A percentile compares a stretch with the other conserved stretches of the same genome.
phyloP scores from a whole-genome alignment of 2,329 filamentous ascomycete species.

The Epichloe typhina region DNA sequence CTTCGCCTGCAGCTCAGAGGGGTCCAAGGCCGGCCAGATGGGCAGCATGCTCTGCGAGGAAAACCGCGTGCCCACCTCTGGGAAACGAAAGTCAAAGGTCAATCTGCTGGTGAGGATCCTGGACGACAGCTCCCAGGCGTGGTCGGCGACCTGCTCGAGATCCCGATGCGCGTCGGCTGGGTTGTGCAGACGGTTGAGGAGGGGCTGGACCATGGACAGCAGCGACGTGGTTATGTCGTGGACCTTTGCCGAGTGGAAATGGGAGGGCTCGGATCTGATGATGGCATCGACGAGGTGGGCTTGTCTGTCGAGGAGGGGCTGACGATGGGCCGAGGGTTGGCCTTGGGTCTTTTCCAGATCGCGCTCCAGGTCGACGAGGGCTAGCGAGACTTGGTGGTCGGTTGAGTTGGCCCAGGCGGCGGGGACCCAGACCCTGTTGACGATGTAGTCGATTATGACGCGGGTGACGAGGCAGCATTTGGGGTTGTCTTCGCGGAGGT shows the following conservation, averaged over 20 bases:
- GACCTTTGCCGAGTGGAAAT: constrained; percentile 21
- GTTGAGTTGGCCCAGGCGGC: constrained; percentile 25
- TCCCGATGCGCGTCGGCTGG: constrained; percentile 27
- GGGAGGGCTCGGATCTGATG: constrained; percentile 18
- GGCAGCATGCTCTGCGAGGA: constrained; percentile 32
- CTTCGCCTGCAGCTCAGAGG: constrained; percentile 31
- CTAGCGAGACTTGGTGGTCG: constrained; percentile 20
- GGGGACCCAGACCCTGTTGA: constrained; percentile 27
- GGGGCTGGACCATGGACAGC: constrained; percentile 23
- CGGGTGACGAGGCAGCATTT: constrained; percentile 31
- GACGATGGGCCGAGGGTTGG: constrained; percentile 21
- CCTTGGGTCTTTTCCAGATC: constrained; percentile 24
- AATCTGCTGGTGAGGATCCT: constrained; percentile 32
- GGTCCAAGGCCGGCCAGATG: constrained; percentile 29
- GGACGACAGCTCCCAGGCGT: constrained; percentile 32
- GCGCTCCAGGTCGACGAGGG: constrained; percentile 22
- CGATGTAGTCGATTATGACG: constrained; percentile 28
- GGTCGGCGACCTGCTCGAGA: constrained; percentile 26
- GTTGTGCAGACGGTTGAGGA: constrained; percentile 23
- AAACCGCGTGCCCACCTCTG: constrained; percentile 36
- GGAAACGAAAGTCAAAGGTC: constrained; percentile 35
- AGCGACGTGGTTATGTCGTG: constrained; percentile 30
- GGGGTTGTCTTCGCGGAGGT: constrained; percentile 25
- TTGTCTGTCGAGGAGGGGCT: constrained; percentile 26
- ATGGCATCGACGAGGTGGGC: constrained; percentile 25